Percentiles rank a stretch among this genome's conserved stretches.
Conservation (phyloP, 306 rosid genomes). For the Castanospermum australe region DNA sequence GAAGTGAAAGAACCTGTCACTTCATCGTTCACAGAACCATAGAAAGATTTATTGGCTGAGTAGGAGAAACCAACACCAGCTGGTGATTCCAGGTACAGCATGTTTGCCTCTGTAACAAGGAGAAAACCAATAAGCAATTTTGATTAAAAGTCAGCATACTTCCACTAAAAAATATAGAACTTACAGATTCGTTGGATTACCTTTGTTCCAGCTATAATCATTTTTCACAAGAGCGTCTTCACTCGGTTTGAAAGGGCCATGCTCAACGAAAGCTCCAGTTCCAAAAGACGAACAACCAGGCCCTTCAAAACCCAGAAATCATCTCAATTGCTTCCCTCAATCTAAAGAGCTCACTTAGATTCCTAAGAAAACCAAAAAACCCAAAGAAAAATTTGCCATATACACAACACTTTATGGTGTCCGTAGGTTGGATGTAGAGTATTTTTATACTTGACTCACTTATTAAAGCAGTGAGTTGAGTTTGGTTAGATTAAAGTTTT, state of each 20-base stretch:
- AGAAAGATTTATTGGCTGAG: constrained; percentile 44
- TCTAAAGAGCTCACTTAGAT: neutral
- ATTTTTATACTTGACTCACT: no score
- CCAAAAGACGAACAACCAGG: constrained; percentile 90
- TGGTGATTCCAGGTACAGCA: constrained; percentile 50
- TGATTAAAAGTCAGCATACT: neutral
- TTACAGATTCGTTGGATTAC: constrained; percentile 22
- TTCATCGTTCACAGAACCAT: constrained; percentile 24
- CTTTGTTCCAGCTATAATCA: constrained; percentile 68
- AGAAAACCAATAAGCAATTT: neutral
- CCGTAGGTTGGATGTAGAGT: no score
- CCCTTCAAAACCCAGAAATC: constrained; percentile 46
- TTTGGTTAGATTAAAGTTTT: no score
- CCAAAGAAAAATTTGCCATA: neutral
- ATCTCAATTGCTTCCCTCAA: neutral
- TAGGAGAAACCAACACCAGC: constrained; percentile 69
- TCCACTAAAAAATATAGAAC: neutral
- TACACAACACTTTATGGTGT: no score
- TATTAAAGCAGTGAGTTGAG: no score
- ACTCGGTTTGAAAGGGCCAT: constrained; percentile 75
- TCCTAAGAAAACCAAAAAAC: neutral
- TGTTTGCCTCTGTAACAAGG: constrained; percentile 41
- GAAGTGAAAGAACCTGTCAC: constrained; percentile 34
- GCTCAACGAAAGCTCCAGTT: constrained; percentile 69
- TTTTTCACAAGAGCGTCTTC: constrained; percentile 48